Percentiles rank a stretch among this genome's conserved stretches.
Conservation (phyloP, 768 basidiomycete genomes). For the Pisolithus marmoratus region DNA sequence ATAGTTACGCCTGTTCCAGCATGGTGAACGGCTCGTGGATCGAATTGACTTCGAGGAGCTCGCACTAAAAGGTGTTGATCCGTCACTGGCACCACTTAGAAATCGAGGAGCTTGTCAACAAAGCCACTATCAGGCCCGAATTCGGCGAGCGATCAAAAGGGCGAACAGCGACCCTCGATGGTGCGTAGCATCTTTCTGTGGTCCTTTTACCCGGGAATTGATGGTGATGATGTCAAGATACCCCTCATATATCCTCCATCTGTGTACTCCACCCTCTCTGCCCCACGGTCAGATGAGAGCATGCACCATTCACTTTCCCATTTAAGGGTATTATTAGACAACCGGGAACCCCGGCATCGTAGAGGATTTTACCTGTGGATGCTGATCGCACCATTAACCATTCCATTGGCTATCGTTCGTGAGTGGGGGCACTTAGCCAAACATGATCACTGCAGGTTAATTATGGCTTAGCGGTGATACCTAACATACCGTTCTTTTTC, state of each 20-base stretch:
- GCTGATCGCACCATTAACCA: conserved; percentile 60
- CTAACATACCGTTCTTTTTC: conserved; percentile 83
- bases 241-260: conserved; percentile 42
- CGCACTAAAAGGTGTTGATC: conserved; percentile 66
- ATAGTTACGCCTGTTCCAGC: conserved; percentile 54
- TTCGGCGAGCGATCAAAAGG: conserved; percentile 6
- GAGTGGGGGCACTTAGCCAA: conserved; percentile 24
- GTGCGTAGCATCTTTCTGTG: not conserved
- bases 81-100: conserved; percentile 53
- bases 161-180: not conserved
- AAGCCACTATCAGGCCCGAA: conserved; percentile 13
- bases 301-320: conserved; percentile 36
- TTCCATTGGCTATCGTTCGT: conserved; percentile 78
- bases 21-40: conserved; percentile 66
- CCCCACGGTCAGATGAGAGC: conserved; percentile 17
- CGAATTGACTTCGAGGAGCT: conserved; percentile 78
- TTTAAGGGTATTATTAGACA: conserved; percentile 44
- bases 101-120: conserved; percentile 14
- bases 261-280: conserved; percentile 42
- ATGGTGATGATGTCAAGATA: conserved; percentile 39
- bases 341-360: conserved; percentile 57
- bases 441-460: not conserved
- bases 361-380: conserved; percentile 66
- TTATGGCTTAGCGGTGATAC: conserved; percentile 57
- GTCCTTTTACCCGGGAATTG: not conserved